A percentile compares a stretch with the other conserved stretches of the same genome.
Conservation (phyloP, 352 stramenopile genomes). For the Globisporangium echinulatum region DNA sequence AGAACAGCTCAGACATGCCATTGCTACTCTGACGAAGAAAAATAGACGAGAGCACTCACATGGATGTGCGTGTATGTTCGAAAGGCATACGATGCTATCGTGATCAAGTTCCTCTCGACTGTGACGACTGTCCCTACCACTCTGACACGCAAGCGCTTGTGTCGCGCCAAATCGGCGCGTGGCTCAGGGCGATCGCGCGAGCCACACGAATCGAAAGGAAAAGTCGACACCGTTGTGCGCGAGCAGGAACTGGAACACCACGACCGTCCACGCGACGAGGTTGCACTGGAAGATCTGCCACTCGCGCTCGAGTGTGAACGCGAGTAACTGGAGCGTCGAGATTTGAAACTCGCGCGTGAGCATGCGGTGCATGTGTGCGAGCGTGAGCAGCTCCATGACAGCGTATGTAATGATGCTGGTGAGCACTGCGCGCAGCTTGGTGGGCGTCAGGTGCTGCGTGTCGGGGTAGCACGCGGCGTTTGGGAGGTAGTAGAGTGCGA, state of each 20-base stretch:
- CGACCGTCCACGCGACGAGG: slow-evolving; percentile 22
- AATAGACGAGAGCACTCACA: too few species aligned
- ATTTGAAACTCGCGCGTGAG: slow-evolving; percentile 17
- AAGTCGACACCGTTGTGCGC: background rate
- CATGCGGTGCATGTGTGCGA: slow-evolving; percentile 15
- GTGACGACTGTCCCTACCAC: too few species aligned
- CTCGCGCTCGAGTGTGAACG: slow-evolving; percentile 30
- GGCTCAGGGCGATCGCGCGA: background rate
- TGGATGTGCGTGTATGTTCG: too few species aligned
- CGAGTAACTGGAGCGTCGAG: slow-evolving; percentile 21
- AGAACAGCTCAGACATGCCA: too few species aligned
- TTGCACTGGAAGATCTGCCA: slow-evolving; percentile 22
- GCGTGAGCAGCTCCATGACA: slow-evolving; percentile 17
- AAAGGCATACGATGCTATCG: too few species aligned
- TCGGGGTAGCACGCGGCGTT: slow-evolving; percentile 26
- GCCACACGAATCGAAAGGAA: background rate
- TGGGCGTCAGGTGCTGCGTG: slow-evolving; percentile 3
- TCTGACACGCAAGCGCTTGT: too few species aligned
- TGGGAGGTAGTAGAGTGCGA: slow-evolving; percentile 24
- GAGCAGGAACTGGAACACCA: slow-evolving; percentile 15
- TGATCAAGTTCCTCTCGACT: too few species aligned
- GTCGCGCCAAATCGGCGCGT: too few species aligned
- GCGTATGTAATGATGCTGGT: slow-evolving; percentile 17
- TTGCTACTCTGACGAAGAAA: too few species aligned
- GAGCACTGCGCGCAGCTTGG: background rate